Evolutionary conservation across 2,329 filamentous ascomycete species (phyloP).

Genomic region (Trichoderma polysporum): DNA sequence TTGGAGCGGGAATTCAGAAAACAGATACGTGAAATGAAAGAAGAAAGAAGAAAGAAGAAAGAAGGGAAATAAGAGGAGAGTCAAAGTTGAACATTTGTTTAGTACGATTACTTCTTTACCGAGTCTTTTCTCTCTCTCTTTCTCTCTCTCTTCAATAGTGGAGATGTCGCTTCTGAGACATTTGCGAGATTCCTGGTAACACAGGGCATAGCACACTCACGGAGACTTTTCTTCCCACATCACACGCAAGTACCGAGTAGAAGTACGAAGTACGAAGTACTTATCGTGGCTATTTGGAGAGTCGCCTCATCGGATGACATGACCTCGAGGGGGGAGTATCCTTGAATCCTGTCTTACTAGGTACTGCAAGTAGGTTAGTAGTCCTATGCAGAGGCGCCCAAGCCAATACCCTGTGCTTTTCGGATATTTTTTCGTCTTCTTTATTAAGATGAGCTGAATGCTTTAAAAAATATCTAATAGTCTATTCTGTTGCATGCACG

Average conservation of each 20-base stretch:
- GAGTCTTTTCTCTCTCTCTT: too few relatives aligned
- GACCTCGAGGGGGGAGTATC: background rate
- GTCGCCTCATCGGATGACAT: background rate
- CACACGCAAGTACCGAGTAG: background rate
- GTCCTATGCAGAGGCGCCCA: background rate
- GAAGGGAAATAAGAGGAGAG: background rate
- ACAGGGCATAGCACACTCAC: background rate
- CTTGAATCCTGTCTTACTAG: background rate
- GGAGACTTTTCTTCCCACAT: constrained; percentile 1
- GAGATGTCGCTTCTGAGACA: background rate
- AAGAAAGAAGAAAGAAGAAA: background rate
- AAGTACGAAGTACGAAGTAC: background rate
- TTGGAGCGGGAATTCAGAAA: background rate
- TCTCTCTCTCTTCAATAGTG: background rate
- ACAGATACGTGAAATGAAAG: too few relatives aligned
- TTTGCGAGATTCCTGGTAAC: background rate
- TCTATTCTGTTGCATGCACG: background rate
- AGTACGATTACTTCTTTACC: background rate
- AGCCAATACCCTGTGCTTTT: background rate
- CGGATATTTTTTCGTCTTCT: background rate
- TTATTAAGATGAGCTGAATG: background rate
- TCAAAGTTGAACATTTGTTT: background rate
- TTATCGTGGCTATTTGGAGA: background rate
- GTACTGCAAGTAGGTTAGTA: background rate
- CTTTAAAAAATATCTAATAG: background rate